Conservation (phyloP, 345 rosid species). For the Trapa incisa region DNA sequence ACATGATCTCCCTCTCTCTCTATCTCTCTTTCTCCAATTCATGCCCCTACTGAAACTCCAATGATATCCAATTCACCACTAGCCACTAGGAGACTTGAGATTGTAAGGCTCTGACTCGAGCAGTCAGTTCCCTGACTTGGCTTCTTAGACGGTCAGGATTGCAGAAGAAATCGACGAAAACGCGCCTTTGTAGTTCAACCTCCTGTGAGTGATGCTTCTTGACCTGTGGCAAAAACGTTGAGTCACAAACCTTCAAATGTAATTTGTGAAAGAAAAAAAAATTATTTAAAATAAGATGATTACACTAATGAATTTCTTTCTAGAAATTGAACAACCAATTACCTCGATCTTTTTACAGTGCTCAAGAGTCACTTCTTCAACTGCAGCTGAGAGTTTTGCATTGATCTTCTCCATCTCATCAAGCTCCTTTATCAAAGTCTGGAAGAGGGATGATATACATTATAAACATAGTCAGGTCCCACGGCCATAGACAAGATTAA, state of each 20-base stretch:
- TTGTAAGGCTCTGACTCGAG: constrained; percentile 74
- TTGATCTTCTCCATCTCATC: constrained; percentile 92
- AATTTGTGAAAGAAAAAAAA: no score
- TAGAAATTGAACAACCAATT: neutral
- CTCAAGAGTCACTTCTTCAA: constrained; percentile 85
- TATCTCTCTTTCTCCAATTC: no score
- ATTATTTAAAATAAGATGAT: neutral
- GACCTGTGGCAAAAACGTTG: constrained; percentile 29
- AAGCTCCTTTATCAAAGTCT: constrained; percentile 86
- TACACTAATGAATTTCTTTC: neutral
- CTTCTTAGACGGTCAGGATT: constrained; percentile 71
- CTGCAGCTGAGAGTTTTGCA: constrained; percentile 69
- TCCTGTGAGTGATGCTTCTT: constrained; percentile 84
- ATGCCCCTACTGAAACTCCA: no score
- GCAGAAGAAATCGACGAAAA: constrained; percentile 76
- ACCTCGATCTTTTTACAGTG: constrained; percentile 88
- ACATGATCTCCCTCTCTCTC: no score
- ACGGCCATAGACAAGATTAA: neutral
- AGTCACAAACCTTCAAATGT: neutral
- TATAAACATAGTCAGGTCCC: neutral
- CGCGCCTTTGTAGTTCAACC: constrained; percentile 70
- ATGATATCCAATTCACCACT: neutral
- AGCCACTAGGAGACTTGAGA: constrained; percentile 7
- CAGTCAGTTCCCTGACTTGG: constrained; percentile 74
- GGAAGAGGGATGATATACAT: neutral